phyloP scores from a whole-genome alignment of 805 yeast species.

The Metschnikowia noctiluminum region DNA sequence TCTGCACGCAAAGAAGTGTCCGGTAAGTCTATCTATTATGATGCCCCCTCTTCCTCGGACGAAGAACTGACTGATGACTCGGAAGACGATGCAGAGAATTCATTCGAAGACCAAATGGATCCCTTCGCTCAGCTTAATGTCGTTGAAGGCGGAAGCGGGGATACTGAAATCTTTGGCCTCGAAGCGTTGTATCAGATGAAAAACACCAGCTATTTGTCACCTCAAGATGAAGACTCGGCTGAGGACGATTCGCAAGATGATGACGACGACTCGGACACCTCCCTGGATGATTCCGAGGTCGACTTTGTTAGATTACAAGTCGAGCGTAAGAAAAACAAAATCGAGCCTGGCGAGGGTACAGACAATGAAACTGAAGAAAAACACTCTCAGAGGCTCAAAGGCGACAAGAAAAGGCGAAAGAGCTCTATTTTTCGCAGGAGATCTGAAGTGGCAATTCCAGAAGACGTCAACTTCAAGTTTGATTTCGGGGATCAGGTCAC shows the following conservation, averaged over 20 bases:
- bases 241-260: conserved; percentile 22
- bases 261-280: conserved; percentile 22
- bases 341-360: conserved; percentile 10
- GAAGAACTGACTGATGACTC: conserved; percentile 2
- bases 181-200: conserved; percentile 24
- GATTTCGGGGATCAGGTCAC: conserved; percentile 34
- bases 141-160: conserved; percentile 9
- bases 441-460: conserved; percentile 40
- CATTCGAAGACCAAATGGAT: not conserved
- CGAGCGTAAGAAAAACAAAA: conserved; percentile 47
- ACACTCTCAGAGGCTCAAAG: conserved; percentile 9
- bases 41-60: conserved; percentile 3
- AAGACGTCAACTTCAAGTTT: conserved; percentile 39
- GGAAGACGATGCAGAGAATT: not conserved
- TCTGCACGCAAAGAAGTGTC: conserved; percentile 13
- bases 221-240: conserved; percentile 32
- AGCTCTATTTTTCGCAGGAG: conserved; percentile 25
- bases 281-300: conserved; percentile 56
- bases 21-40: conserved; percentile 8
- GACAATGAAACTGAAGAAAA: not conserved
- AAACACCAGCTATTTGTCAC: conserved; percentile 12
- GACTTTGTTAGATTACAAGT: conserved; percentile 73
- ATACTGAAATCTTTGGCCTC: conserved; percentile 15
- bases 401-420: conserved; percentile 7
- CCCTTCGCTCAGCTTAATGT: not conserved